These are phyloP conservation scores for Populus pruinosa DNA, from an alignment of 345 rosid species.

Conservation along the genomic window DNA sequence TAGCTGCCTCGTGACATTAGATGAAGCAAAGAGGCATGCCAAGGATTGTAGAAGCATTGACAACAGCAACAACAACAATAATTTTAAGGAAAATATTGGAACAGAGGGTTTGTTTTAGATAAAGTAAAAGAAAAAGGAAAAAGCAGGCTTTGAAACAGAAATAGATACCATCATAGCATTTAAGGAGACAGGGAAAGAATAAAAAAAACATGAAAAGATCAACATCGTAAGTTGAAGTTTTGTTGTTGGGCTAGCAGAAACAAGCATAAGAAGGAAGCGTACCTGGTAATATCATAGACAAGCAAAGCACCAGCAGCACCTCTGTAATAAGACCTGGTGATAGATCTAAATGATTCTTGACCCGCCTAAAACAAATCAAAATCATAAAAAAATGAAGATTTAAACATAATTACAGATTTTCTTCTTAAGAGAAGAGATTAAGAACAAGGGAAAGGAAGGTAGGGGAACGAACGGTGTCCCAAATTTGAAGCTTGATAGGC, in stretches of 20 bases:
- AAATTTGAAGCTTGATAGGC: slow-evolving; percentile 94
- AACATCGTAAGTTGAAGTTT: not conserved
- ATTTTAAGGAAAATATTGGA: no score
- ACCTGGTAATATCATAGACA: slow-evolving; percentile 97
- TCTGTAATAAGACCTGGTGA: slow-evolving; percentile 91
- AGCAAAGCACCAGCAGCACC: slow-evolving; percentile 99
- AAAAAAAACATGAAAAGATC: not conserved
- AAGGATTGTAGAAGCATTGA: not conserved
- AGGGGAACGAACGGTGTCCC: slow-evolving; percentile 74
- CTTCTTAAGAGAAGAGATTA: not conserved
- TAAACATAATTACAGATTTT: not conserved
- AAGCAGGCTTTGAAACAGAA: no score
- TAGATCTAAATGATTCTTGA: slow-evolving; percentile 96
- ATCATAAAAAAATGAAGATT: not conserved
- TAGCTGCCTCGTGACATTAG: no score
- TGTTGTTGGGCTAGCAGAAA: not conserved
- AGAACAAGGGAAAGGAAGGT: not conserved
- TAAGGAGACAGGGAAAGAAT: no score
- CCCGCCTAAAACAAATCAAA: slow-evolving; percentile 59
- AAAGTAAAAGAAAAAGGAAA: no score
- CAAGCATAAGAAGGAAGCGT: not conserved
- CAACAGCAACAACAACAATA: not conserved
- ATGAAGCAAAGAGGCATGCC: not conserved
- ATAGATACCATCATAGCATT: no score
- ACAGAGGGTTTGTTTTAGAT: not conserved